Evolutionary conservation across 2,329 filamentous ascomycete species (phyloP).

Genomic region (Trichoderma arundinaceum): DNA sequence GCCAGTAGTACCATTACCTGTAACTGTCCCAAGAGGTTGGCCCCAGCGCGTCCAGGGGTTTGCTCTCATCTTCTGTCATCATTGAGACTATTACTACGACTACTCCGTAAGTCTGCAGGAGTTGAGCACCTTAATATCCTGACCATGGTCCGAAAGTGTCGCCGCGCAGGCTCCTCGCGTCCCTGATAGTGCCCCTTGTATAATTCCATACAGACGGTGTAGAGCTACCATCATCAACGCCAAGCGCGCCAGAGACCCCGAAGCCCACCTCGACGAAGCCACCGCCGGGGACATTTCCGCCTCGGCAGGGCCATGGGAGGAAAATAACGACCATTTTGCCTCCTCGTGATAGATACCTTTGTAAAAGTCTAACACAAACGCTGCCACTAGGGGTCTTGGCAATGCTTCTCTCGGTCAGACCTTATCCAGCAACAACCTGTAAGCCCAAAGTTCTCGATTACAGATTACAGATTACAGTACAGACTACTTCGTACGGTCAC

Average conservation of each 20-base stretch:
- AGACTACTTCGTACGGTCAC: too few relatives aligned
- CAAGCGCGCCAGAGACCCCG: neutral
- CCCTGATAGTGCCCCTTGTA: neutral
- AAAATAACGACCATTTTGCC: slow-evolving; percentile 1
- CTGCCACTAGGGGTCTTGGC: neutral
- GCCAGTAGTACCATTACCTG: neutral
- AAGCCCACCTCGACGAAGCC: neutral
- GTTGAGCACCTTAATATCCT: slow-evolving; percentile 7
- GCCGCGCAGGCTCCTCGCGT: slow-evolving; percentile 1
- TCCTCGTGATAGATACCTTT: neutral
- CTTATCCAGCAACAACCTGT: too few relatives aligned
- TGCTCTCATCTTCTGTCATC: neutral
- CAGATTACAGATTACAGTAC: too few relatives aligned
- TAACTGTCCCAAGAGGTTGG: slow-evolving; percentile 1
- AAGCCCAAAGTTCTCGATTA: too few relatives aligned
- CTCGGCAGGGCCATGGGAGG: slow-evolving; percentile 4
- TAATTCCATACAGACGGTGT: slow-evolving; percentile 4
- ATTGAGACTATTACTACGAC: neutral
- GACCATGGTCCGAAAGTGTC: neutral
- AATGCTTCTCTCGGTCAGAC: too few relatives aligned
- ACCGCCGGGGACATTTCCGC: neutral
- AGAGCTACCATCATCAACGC: slow-evolving; percentile 1
- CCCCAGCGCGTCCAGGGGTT: slow-evolving; percentile 1
- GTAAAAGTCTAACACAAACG: neutral
- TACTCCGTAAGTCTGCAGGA: neutral